Evolutionary conservation across 2,329 filamentous ascomycete species (phyloP).

Genomic region (Xylariaceae sp.): DNA sequence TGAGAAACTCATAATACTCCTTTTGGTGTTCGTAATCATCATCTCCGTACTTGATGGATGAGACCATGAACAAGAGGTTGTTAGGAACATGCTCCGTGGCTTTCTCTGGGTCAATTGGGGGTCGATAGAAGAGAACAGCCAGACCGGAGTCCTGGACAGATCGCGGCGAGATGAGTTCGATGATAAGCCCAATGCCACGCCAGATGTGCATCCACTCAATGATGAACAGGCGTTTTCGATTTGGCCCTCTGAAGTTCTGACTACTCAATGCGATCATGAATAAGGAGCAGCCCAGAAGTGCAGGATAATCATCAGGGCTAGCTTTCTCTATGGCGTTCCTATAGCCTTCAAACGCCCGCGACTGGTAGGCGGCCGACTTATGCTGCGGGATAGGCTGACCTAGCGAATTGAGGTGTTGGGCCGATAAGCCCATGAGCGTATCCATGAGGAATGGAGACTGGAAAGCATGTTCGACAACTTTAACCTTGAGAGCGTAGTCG

Average conservation of each 20-base stretch:
- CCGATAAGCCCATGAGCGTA: conserved; percentile 48
- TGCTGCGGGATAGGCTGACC: conserved; percentile 36
- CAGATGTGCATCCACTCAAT: conserved; percentile 55
- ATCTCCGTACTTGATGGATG: conserved; percentile 40
- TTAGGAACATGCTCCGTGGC: conserved; percentile 41
- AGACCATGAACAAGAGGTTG: conserved; percentile 47
- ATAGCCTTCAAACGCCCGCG: conserved; percentile 48
- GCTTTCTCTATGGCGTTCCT: conserved; percentile 47
- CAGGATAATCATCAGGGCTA: conserved; percentile 42
- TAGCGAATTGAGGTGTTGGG: conserved; percentile 45
- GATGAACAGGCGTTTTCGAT: conserved; percentile 44
- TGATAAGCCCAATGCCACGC: conserved; percentile 49
- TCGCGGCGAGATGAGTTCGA: conserved; percentile 35
- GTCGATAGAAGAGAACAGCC: conserved; percentile 45
- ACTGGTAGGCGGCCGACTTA: conserved; percentile 42
- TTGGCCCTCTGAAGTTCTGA: conserved; percentile 46
- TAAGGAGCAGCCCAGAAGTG: conserved; percentile 49
- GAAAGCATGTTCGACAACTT: conserved; percentile 48
- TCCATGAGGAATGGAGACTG: conserved; percentile 53
- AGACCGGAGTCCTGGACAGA: conserved; percentile 40
- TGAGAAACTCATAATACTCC: conserved; percentile 44
- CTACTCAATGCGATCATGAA: conserved; percentile 49
- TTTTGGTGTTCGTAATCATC: conserved; percentile 37
- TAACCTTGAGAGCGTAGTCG: conserved; percentile 42
- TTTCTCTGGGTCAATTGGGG: conserved; percentile 43